Evolutionary conservation across 306 rosid genomes (phyloP), one percentile per base, ranked within the genome.

Genomic region (Lathyrus oleraceus): DNA sequence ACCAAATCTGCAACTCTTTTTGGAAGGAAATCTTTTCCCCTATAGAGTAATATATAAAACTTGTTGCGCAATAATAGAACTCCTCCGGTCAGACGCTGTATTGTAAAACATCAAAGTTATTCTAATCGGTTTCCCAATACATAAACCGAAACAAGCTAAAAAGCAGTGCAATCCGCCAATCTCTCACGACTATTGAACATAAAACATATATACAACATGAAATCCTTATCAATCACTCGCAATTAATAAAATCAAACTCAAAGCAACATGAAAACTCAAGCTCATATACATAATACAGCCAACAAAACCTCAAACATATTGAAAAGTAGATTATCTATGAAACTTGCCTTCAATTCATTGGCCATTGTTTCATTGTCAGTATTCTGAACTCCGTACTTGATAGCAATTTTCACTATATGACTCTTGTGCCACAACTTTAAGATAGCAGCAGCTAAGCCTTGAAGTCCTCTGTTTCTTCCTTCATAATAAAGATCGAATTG

Each of bases 1-100:
- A 91, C 81, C 77, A 85, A 81, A 42, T 76, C 76, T 32, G 87
- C 80, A 59, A 89, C 82, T 66, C 64, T 70, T 43, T 47, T 61
- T 14, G 97, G 96, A 77, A 91, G 88, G 81, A 87, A 89, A 81
- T 91, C 97, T 56, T 91, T 85, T 72, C 97, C 97, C 77, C 94
- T 83, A 66, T 87, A 89, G 52, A 91, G 87, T 82, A 89, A 61
- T 39, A 91, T 84, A 44, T 82, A 56, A 73, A 78, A 89, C 79
- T 91, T 91, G 73, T 91, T 89, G 38, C 91, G 91, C 56, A 91
- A 82, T 78, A 91, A 75, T 62, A 91, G 83, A 77, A 78, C 84
- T 76, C 97, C 97, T 36, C 96, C 96, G 10, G 94, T 89, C 63
- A 89, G 97, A 81, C 81, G 56, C 96, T 92, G 95, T 82, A 81